phyloP scores from a whole-genome alignment of 441 rosid genomes.

The Erodium chrysanthum region DNA sequence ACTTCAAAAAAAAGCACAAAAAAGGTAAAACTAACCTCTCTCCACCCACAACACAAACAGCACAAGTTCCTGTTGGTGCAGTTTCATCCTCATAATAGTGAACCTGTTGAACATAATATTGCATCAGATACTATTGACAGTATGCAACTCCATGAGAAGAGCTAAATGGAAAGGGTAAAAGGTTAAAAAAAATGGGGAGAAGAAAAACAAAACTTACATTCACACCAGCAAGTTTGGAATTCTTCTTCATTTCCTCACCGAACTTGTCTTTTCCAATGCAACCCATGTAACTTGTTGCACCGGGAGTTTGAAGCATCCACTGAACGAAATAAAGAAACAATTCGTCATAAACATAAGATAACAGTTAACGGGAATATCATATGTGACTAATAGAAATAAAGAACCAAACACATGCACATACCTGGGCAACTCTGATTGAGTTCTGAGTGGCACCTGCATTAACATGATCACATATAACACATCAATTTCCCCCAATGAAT shows the following conservation, averaged over 20 bases:
- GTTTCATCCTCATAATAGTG: conserved; percentile 72
- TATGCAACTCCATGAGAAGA: neutral
- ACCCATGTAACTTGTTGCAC: conserved; percentile 82
- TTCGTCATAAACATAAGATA: neutral
- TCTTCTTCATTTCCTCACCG: conserved; percentile 93
- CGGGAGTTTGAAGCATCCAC: conserved; percentile 98
- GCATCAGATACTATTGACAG: neutral
- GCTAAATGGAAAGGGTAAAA: neutral
- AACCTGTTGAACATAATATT: conserved; percentile 30
- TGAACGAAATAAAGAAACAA: conserved; percentile 22
- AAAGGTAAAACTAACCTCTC: conserved; percentile 45
- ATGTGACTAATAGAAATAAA: neutral
- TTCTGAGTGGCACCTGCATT: conserved; percentile 59
- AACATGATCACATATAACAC: conserved; percentile 5
- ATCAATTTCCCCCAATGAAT: conserved; percentile 9
- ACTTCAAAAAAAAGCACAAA: neutral
- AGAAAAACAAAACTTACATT: conserved; percentile 35
- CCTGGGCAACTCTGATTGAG: conserved; percentile 93
- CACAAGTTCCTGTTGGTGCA: conserved; percentile 86
- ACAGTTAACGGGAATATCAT: neutral
- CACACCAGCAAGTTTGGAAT: conserved; percentile 60
- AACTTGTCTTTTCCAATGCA: conserved; percentile 86
- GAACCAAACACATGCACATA: conserved; percentile 16
- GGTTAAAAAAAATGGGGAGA: neutral
- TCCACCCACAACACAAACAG: conserved; percentile 89